Percentiles rank a stretch among this genome's conserved stretches.
Evolutionary conservation across 176 grass and related monocot genomes (phyloP).

Genomic region (Carex parvula): DNA sequence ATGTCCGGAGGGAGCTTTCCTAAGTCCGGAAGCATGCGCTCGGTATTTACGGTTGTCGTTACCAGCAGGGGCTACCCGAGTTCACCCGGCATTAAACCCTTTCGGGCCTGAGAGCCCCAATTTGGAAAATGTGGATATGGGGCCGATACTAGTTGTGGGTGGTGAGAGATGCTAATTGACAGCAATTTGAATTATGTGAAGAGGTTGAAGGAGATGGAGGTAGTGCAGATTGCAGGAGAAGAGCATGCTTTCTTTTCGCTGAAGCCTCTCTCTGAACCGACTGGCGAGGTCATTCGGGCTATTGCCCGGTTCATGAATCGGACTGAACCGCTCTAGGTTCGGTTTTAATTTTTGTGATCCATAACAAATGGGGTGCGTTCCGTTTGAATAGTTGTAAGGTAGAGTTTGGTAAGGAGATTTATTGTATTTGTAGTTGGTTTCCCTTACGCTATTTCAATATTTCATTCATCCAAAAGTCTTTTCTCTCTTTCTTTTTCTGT

Average conservation of each 20-base stretch:
- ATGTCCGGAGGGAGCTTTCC: conserved; percentile 26
- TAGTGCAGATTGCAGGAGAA: conserved; percentile 33
- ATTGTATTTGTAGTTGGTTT: too few relatives aligned
- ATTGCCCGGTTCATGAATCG: conserved; percentile 30
- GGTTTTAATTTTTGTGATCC: too few relatives aligned
- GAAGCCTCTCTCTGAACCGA: conserved; percentile 33
- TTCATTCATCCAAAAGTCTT: too few relatives aligned
- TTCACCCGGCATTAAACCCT: conserved; percentile 33
- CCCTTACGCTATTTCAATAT: too few relatives aligned
- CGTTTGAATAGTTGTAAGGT: too few relatives aligned
- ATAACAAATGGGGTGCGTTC: too few relatives aligned
- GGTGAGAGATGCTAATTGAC: conserved; percentile 40
- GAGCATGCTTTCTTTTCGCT: conserved; percentile 42
- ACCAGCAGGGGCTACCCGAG: conserved; percentile 24
- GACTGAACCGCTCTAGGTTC: neutral
- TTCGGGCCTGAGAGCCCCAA: conserved; percentile 25
- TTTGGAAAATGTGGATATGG: conserved; percentile 25
- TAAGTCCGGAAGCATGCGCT: conserved; percentile 14
- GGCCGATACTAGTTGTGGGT: conserved; percentile 35
- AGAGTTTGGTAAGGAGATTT: too few relatives aligned
- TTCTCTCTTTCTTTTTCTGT: too few relatives aligned
- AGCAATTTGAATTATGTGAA: conserved; percentile 35
- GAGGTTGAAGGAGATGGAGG: conserved; percentile 32
- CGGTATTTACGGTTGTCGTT: conserved; percentile 22
- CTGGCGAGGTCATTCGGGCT: conserved; percentile 6